Evolutionary conservation across 257 asterid genomes (phyloP), one percentile per base, ranked within the genome.

Genomic region (Solanum lignicaule): DNA sequence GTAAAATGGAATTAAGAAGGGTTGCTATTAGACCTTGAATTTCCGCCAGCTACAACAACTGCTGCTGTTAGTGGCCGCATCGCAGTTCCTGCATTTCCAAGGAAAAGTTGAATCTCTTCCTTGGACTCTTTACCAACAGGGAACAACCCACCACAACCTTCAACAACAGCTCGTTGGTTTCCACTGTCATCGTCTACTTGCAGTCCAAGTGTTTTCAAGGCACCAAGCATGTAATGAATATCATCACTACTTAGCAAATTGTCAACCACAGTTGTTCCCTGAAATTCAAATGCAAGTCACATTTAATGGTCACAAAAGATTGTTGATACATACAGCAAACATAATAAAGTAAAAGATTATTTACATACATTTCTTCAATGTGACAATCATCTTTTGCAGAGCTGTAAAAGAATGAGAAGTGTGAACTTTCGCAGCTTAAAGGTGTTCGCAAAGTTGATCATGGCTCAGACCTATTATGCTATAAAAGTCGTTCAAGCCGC

Each of bases 11-110:
- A 81, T 78, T 41, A 21, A 38, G 72, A 89, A 27, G 39, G 60
- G 71, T 48, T 68, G 84, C 68, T n/a, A 76, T 35, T 60, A 89
- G 87, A 96, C 99, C 94, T 95, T 66, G 98, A 88, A 83, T 94
- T 90, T 87, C 99, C 98, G 87, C 99, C 99, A 74, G 98, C 99
- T 90, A 95, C 98, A 90, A 93, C 91, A 83, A 97, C 98, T 86
- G 98, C 98, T 85, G 99, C 98, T 89, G 98, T 96, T 93, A 95
- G 89, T 66, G 98, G 98, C 74, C 98, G 98, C 98, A 97, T 97
- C 3, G 98, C 99, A 41, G 99, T 97, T 89, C 99, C 99, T 29
- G 99, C 99, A 93, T 97, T 97, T 90, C 99, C 99, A 41, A 97
- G 92, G 95, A 97, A 97, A 75, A 97, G 98, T 87, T 95, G 95